Conservation (phyloP, 225 moss, liverwort and hornwort genomes). For the Climacium dendroides region DNA sequence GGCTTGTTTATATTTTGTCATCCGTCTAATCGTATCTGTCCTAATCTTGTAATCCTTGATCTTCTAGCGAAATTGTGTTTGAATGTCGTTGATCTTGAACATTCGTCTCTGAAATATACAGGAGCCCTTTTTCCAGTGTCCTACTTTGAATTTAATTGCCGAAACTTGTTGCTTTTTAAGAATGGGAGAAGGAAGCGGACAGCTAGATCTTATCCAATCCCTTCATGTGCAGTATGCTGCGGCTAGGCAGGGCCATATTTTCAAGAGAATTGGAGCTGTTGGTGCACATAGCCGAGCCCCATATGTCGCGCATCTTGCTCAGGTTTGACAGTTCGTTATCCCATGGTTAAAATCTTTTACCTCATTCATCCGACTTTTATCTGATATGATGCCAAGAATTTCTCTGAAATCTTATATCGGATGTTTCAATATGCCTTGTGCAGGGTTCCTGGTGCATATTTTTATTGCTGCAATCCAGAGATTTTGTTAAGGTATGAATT, state of each 20-base stretch:
- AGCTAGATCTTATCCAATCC: not conserved
- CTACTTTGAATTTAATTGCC: not conserved
- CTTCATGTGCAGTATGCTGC: conserved; percentile 46
- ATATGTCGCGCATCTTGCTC: conserved; percentile 41
- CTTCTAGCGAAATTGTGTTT: not conserved
- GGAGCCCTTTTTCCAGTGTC: not conserved
- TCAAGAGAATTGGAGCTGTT: conserved; percentile 31
- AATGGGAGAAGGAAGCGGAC: not conserved
- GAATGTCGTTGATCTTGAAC: not conserved
- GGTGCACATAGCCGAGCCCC: conserved; percentile 33
- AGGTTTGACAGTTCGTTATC: conserved; percentile 19
- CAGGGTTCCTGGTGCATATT: conserved; percentile 57
- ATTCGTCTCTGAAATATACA: not conserved
- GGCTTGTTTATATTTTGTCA: not conserved
- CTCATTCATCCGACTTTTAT: not conserved
- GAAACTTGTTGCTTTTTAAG: not conserved
- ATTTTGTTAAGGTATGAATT: conserved; percentile 43
- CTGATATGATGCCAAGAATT: not conserved
- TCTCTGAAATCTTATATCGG: not conserved
- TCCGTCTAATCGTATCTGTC: not conserved
- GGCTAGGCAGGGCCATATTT: conserved; percentile 63
- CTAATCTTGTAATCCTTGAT: not conserved
- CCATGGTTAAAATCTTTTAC: not conserved
- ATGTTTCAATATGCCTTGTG: conserved; percentile 1
- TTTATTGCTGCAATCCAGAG: conserved; percentile 48